A percentile compares a stretch with the other conserved stretches of the same genome.
Evolutionary conservation across 352 stramenopile genomes (phyloP).

Genomic region (Globisporangium cystogenes): DNA sequence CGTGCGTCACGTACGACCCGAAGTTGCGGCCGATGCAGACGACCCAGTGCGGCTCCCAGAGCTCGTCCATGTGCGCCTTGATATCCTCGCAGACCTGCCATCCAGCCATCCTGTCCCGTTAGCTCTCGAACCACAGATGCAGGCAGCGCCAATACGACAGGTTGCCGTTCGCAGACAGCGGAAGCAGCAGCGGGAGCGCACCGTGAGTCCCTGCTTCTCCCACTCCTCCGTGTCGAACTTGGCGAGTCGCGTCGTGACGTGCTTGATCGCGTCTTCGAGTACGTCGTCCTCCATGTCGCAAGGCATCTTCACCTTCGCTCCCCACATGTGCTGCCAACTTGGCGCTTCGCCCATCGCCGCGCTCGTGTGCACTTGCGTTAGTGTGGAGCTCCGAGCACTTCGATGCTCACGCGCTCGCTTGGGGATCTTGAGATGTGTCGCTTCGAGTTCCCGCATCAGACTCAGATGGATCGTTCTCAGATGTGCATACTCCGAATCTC

Average conservation of each 20-base stretch:
- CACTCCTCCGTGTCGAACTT: slow-evolving; percentile 82
- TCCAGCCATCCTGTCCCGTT: not conserved
- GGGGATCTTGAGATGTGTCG: not conserved
- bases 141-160: not conserved
- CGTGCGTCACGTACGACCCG: slow-evolving; percentile 91
- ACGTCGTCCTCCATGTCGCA: slow-evolving; percentile 88
- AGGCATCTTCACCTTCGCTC: slow-evolving; percentile 82
- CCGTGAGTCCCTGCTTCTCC: slow-evolving; percentile 70
- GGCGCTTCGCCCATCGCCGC: slow-evolving; percentile 57
- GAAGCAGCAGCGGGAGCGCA: slow-evolving; percentile 10
- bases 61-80: slow-evolving; percentile 67
- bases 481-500: no score
- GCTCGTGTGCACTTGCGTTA: not conserved
- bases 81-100: slow-evolving; percentile 74
- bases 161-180: no score
- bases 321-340: slow-evolving; percentile 87
- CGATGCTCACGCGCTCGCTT: not conserved
- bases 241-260: slow-evolving; percentile 47
- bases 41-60: slow-evolving; percentile 80
- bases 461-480: no score
- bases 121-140: not conserved
- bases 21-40: slow-evolving; percentile 91
- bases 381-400: no score
- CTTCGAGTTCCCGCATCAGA: no score
- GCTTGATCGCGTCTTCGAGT: slow-evolving; percentile 82